Evolutionary conservation across 2,329 filamentous ascomycete species (phyloP), one percentile per base, ranked within the genome.

Genomic region (Magnaporthiopsis incrustans): DNA sequence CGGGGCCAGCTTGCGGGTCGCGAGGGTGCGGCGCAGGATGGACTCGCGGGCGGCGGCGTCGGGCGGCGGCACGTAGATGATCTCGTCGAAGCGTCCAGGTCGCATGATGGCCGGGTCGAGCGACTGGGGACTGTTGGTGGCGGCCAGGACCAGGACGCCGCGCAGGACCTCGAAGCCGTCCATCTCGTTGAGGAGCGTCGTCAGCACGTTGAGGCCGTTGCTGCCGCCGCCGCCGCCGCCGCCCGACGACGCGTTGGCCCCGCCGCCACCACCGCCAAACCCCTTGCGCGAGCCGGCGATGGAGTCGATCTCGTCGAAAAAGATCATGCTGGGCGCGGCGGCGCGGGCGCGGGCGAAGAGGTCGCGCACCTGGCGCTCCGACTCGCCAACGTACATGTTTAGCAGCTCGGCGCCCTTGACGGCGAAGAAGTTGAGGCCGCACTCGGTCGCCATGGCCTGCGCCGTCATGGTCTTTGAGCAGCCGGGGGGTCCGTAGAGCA

Each of bases 331-430:
- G 0, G 94, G 94, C 62, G 88, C 87, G 11, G 92, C 93, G n/a
- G 89, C 88, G 57, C 90, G 84, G 1, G 94, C 94, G 69, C 93
- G 90, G 63, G 88, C 84, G 73, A 98, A 97, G 1, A 97, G 85
- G 64, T 92, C 89, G 53, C 94, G 87, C 57, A 97, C 84, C 10
- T 89, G 88, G 14, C 92, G 86, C 77, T 98, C 94, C 2, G 92
- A 94, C 75, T 98, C 94, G 66, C 94, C 94, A 25, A 98, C 93
- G 75, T 97, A 98, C 91, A 96, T 97, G 77, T 92, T 96, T 66
- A 97, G 87, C 15, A 97, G 84, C 76, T 97, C 94, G 50, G 92
- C 92, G 32, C 92, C 94, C 77, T 97, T 97, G 68, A 98, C 91
- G 11, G 92, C 89, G 72, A 97, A 88, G 80, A 97, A 97, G 74